Evolutionary conservation across 1,284 basidiomycete genomes (phyloP).

Genomic region (Ganoderma lingzhi): DNA sequence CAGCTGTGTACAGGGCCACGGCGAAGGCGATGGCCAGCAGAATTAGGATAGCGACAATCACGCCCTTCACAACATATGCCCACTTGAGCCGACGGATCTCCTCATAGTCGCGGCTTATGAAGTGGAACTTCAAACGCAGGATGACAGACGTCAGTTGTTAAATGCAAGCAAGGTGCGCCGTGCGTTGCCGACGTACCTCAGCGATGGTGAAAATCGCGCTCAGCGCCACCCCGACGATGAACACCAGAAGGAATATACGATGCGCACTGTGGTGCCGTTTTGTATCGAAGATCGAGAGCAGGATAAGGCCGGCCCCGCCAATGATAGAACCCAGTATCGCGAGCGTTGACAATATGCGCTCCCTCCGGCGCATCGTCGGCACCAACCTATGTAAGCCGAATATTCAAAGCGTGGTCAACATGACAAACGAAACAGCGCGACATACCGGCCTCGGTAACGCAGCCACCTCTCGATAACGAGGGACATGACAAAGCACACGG

Average conservation of each 20-base stretch:
- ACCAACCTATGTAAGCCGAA: slow-evolving; percentile 52
- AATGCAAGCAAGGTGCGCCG: background rate
- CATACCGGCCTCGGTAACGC: slow-evolving; percentile 65
- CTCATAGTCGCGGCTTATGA: slow-evolving; percentile 65
- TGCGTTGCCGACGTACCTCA: slow-evolving; percentile 53
- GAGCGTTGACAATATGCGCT: slow-evolving; percentile 59
- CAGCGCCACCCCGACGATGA: slow-evolving; percentile 65
- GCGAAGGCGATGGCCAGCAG: slow-evolving; percentile 69
- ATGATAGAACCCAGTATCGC: slow-evolving; percentile 68
- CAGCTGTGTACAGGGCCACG: slow-evolving; percentile 52
- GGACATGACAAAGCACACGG: slow-evolving; percentile 64
- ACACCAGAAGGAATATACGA: slow-evolving; percentile 65
- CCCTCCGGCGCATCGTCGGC: slow-evolving; percentile 63
- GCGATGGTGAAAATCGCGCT: slow-evolving; percentile 75
- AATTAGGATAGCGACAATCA: slow-evolving; percentile 65
- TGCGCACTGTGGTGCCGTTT: slow-evolving; percentile 58
- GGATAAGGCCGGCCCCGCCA: slow-evolving; percentile 51
- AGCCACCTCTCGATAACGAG: slow-evolving; percentile 68
- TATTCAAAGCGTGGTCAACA: slow-evolving; percentile 7
- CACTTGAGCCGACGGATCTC: slow-evolving; percentile 54
- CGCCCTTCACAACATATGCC: slow-evolving; percentile 70
- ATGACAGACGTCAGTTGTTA: background rate
- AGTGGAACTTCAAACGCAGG: slow-evolving; percentile 57
- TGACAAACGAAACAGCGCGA: slow-evolving; percentile 3
- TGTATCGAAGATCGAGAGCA: slow-evolving; percentile 76